These are phyloP conservation scores for Mycena pura DNA, from an alignment of 768 basidiomycete genomes.

Conservation along the genomic window DNA sequence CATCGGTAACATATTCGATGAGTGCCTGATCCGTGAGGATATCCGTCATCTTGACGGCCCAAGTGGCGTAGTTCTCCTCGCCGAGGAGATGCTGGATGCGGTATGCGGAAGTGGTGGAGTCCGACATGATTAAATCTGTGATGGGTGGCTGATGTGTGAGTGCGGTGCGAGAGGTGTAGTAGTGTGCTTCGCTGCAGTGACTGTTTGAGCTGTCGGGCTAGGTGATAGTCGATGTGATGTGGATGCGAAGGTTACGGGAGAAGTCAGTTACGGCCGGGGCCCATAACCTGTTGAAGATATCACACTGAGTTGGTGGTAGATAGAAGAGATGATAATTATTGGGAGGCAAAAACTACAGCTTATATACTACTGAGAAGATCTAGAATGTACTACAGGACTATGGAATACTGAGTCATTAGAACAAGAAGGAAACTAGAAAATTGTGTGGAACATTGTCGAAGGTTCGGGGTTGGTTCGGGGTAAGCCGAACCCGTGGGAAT, in stretches of 20 bases:
- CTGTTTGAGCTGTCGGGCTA: slow-evolving; percentile 12
- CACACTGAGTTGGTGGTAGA: not conserved
- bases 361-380: not conserved
- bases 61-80: slow-evolving; percentile 26
- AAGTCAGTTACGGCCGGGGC: slow-evolving; percentile 15
- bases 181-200: slow-evolving; percentile 9
- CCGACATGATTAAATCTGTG: slow-evolving; percentile 20
- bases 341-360: not conserved
- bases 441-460: too few relatives aligned
- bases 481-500: too few relatives aligned
- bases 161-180: slow-evolving; percentile 9
- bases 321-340: not conserved
- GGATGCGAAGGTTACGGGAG: not conserved
- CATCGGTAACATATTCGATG: slow-evolving; percentile 22
- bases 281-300: slow-evolving; percentile 20
- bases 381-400: too few relatives aligned
- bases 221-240: not conserved
- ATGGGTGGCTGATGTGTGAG: not conserved
- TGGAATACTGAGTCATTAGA: too few relatives aligned
- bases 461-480: too few relatives aligned
- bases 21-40: slow-evolving; percentile 32
- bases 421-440: too few relatives aligned
- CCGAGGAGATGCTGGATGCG: slow-evolving; percentile 29
- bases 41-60: slow-evolving; percentile 28
- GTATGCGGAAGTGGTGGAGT: slow-evolving; percentile 17